Base-by-base conservation (phyloP, 2,329 filamentous ascomycete genomes). In the Fusarium sp. region DNA sequence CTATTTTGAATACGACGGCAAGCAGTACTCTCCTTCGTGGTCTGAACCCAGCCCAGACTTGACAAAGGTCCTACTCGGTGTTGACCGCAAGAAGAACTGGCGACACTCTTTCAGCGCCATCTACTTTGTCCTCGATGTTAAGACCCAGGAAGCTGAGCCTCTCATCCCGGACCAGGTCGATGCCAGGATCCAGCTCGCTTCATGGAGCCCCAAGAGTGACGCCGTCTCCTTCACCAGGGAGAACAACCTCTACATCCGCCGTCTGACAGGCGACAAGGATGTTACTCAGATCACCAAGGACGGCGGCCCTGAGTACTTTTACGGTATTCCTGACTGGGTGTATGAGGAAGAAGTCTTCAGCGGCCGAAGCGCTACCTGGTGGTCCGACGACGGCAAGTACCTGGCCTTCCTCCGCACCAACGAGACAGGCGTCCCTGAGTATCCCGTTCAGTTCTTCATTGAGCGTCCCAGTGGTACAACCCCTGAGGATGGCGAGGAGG, bases 311-410 rank as follows among this genome's bases (percentile, higher is more conserved):
- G 91, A 98, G 76, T 90, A 97, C 69, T 99, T 99, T 83, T 98
- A 99, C 78, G 97, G 97, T 20, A 91, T 98, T 22, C 97, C 97
- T 0, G 97, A 99, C 82, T 99, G 97, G 97, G 97, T 98, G 0
- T 98, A 97, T 79, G 94, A 97, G 80, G 87, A 89, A 76, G 85
- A 86, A 65, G 85, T 86, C 4, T 94, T 98, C 71, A 83, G 86
- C 15, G 92, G 90, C 2, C 93, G 94, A 76, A 94, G 90, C 70
- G 96, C 94, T 6, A 97, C 95, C 1, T 99, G 97, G 97, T 99
- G 95, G 95, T 96, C 95, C 37, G 89, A 92, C 38, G 94, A 97
- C 81, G 97, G 95, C 61, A 93, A 95, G 78, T 97, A 94, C 80
- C 85, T 99, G 68, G 95, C 97, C 25, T 99, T 98, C 82, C 86